Evolutionary conservation across 2,329 filamentous ascomycete genomes (phyloP).

Genomic region (Nothopassalora personata): DNA sequence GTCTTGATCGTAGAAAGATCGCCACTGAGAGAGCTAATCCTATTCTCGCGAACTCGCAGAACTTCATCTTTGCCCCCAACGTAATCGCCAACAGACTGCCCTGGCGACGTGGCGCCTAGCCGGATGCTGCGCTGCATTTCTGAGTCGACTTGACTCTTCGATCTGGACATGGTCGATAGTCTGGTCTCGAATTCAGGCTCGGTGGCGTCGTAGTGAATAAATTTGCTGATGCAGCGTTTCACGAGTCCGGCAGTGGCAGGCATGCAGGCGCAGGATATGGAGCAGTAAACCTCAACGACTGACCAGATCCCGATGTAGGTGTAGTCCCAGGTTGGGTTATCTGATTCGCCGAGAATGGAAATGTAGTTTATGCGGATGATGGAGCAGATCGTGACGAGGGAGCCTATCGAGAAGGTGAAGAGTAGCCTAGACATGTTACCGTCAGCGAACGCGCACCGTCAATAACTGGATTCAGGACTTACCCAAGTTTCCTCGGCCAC

Average conservation of each 20-base stretch:
- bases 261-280: conserved; percentile 21
- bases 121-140: not conserved
- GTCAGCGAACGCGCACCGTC: not conserved
- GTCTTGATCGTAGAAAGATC: not conserved
- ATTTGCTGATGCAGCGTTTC: conserved; percentile 1
- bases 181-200: not conserved
- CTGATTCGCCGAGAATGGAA: not conserved
- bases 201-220: not conserved
- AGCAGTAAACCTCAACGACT: conserved; percentile 18
- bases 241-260: conserved; percentile 15
- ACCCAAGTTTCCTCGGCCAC: conserved; percentile 9
- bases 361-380: not conserved
- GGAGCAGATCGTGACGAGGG: not conserved
- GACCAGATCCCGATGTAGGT: conserved; percentile 19
- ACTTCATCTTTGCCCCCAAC: not conserved
- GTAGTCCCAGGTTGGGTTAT: conserved; percentile 20
- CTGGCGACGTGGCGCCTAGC: not conserved
- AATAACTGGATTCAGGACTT: not conserved
- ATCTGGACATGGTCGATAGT: not conserved
- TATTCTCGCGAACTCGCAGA: not conserved
- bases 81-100: not conserved
- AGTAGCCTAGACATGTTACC: not conserved
- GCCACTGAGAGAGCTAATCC: not conserved
- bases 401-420: not conserved
- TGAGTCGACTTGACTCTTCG: not conserved